phyloP scores from a whole-genome alignment of 225 moss, liverwort and hornwort species.

The Ulota crispa region DNA sequence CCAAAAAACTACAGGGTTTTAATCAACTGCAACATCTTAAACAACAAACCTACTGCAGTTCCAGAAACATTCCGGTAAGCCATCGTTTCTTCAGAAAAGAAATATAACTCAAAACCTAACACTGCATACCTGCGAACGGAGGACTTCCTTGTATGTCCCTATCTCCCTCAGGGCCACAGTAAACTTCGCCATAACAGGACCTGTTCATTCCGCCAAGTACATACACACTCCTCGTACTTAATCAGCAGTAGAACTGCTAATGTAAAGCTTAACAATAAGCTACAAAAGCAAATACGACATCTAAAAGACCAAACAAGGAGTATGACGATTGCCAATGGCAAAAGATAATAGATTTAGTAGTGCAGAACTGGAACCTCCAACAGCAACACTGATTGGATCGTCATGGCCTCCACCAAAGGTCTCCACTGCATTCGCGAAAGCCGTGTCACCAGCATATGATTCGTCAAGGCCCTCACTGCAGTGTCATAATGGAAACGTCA shows the following conservation, averaged over 20 bases:
- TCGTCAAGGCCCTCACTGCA: conserved; percentile 91
- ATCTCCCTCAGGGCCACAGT: conserved; percentile 97
- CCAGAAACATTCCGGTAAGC: not conserved
- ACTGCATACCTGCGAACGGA: conserved; percentile 73
- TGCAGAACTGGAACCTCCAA: conserved; percentile 63
- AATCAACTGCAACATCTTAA: conserved; percentile 15
- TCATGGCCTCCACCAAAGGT: conserved; percentile 95
- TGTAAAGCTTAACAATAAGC: not conserved
- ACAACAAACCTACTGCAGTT: not conserved
- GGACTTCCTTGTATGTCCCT: conserved; percentile 95
- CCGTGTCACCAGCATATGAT: conserved; percentile 86
- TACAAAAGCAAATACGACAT: conserved; percentile 1
- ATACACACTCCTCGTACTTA: conserved; percentile 9
- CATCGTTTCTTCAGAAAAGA: not conserved
- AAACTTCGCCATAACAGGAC: conserved; percentile 99
- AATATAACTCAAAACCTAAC: not conserved
- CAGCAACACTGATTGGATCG: conserved; percentile 96
- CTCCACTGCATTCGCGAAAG: conserved; percentile 89
- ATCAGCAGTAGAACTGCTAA: conserved; percentile 8
- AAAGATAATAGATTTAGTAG: not conserved
- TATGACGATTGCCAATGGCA: conserved; percentile 2
- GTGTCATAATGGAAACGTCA: conserved; percentile 5
- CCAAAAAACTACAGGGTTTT: not conserved
- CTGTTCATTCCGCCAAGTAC: conserved; percentile 28
- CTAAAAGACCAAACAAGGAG: not conserved